Evolutionary conservation across 768 basidiomycete species (phyloP).

Genomic region (Nidularia sp.): DNA sequence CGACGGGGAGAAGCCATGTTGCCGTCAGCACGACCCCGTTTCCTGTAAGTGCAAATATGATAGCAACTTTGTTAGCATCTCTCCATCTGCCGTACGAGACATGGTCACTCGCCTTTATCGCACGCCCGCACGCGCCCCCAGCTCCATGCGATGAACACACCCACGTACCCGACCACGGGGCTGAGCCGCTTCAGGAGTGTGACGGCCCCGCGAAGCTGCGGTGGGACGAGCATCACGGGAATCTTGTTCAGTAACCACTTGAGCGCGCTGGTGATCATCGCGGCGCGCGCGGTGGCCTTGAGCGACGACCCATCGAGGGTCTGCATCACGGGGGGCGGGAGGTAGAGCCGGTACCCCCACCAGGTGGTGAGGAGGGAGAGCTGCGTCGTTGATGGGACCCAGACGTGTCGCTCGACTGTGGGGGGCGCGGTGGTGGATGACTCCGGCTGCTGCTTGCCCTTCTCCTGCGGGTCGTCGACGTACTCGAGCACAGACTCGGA

Average conservation of each 20-base stretch:
- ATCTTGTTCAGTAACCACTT: constrained; percentile 68
- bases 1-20: constrained; percentile 77
- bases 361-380: constrained; percentile 73
- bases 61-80: not conserved
- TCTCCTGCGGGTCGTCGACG: constrained; percentile 26
- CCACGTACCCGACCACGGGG: constrained; percentile 68
- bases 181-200: constrained; percentile 56
- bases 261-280: constrained; percentile 70
- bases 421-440: constrained; percentile 14
- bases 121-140: constrained; percentile 66
- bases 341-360: constrained; percentile 78
- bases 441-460: constrained; percentile 5
- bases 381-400: constrained; percentile 73
- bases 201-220: constrained; percentile 53
- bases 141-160: constrained; percentile 74
- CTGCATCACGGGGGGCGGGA: constrained; percentile 73
- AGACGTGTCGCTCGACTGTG: constrained; percentile 32
- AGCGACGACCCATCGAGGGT: constrained; percentile 59
- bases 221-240: constrained; percentile 56
- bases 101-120: constrained; percentile 51
- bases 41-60: constrained; percentile 32
- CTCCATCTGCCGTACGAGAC: no score
- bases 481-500: constrained; percentile 51
- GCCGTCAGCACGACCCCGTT: constrained; percentile 79
- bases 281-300: constrained; percentile 69